Conservation (phyloP, 805 yeast species). For the Pichia kluyveri region DNA sequence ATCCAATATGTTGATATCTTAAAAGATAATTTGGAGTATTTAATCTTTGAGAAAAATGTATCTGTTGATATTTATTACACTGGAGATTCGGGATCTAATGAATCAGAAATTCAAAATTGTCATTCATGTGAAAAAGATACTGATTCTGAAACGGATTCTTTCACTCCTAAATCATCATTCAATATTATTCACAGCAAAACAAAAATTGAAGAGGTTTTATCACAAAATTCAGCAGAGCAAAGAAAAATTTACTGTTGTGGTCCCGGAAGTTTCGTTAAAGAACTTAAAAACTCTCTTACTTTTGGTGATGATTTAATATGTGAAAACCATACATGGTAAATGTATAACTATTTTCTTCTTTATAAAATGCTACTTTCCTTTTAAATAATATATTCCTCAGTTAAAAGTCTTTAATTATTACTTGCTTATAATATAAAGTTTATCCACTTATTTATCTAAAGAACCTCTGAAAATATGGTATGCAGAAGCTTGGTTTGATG, state of each 20-base stretch:
- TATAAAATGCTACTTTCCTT: too few species aligned
- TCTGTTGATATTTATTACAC: slow-evolving; percentile 7
- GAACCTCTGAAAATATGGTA: slow-evolving; percentile 42
- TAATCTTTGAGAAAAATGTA: slow-evolving; percentile 3
- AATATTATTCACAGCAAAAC: slow-evolving; percentile 4
- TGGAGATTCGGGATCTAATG: neutral
- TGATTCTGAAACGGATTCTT: neutral
- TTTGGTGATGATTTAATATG: slow-evolving; percentile 1
- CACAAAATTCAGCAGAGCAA: neutral
- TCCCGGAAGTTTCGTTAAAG: neutral
- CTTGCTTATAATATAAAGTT: too few species aligned
- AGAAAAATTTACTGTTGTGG: slow-evolving; percentile 7
- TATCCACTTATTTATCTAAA: slow-evolving; percentile 6
- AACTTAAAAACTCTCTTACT: neutral
- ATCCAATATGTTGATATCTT: slow-evolving; percentile 8
- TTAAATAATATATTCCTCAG: too few species aligned
- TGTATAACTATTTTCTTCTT: neutral
- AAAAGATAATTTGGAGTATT: slow-evolving; percentile 7
- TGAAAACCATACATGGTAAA: slow-evolving; percentile 6
- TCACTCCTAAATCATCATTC: neutral
- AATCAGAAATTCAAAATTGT: neutral
- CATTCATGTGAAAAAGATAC: neutral
- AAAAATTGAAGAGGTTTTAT: neutral
- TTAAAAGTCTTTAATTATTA: too few species aligned
- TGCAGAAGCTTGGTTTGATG: slow-evolving; percentile 79